phyloP scores from a whole-genome alignment of 164 flowering plant species.

The Macadamia tetraphylla region DNA sequence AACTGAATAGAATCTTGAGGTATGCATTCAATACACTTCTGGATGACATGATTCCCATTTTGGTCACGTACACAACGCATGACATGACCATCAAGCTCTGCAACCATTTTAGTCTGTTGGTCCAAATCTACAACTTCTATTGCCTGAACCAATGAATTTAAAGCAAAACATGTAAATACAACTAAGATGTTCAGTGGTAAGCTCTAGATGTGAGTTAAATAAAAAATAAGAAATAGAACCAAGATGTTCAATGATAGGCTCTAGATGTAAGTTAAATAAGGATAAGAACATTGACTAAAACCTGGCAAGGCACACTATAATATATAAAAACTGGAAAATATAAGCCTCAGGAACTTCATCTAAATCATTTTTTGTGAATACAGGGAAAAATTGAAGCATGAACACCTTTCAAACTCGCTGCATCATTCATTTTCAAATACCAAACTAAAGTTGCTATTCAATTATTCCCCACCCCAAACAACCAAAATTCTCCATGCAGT shows the following conservation, averaged over 20 bases:
- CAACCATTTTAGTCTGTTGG: conserved; percentile 20
- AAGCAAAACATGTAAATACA: background rate
- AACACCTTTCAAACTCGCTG: no score
- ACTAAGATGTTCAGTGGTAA: background rate
- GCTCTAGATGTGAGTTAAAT: background rate
- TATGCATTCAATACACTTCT: conserved; percentile 88
- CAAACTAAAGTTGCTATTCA: no score
- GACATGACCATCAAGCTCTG: conserved; percentile 30
- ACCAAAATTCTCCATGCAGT: no score
- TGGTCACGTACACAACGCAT: conserved; percentile 93
- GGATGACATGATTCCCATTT: conserved; percentile 91
- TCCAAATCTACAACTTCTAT: conserved; percentile 26
- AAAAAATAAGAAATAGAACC: background rate
- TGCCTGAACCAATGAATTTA: conserved; percentile 13
- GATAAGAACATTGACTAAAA: no score
- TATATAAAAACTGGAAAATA: background rate
- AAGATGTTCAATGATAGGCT: background rate
- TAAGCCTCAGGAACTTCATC: no score
- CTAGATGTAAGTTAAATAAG: background rate
- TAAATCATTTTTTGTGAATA: no score
- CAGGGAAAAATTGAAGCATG: no score
- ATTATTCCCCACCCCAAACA: no score
- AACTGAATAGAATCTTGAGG: conserved; percentile 79
- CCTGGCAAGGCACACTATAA: no score
- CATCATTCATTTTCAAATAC: no score